Evolutionary conservation across 73 alveolate species (phyloP), one percentile per base, ranked within the genome.

Genomic region (Breviolum minutum): DNA sequence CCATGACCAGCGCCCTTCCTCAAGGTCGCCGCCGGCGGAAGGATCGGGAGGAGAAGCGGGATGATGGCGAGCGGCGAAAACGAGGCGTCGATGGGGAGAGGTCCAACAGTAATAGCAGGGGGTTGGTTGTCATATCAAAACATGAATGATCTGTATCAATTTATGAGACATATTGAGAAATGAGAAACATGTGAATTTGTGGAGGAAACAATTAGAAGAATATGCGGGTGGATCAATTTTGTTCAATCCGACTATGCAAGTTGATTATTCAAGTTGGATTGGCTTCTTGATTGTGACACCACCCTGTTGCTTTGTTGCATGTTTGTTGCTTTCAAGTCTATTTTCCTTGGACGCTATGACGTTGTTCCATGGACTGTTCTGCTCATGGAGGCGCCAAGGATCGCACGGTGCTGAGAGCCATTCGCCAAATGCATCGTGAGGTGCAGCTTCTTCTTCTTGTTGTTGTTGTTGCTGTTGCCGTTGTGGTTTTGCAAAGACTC

Each of bases 361-460:
- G 74, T 66, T 66, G 74, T 66, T 13, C 74, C 11, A 13, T 14
- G 77, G 24, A 14, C 77, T 14, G 77, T 68, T 68, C 8, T 14
- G 24, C 77, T 22, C 17, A 68, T 68, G n/a, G 77, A 73, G 83
- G 83, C 17, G 26, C 17, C 54, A 13, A 22, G 24, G 86, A 77
- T 63, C 86, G 69, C 12, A 17, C 66, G 22, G 89, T 81, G 69
- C 89, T 48, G 32, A 9, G 89, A 10, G 89, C 89, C 89, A 81
- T 81, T 30, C 89, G 89, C 89, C 48, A 40, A n/a, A 81, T 81
- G 89, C 89, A 81, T 69, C 48, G 69, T 17, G 89, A 81, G 89
- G 89, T 17, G 26, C 20, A 14, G 32, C 14, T 73, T 19, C 83
- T 24, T 19, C 83, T 24, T 73, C 32, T 14, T 73, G 32, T 22